Percentiles rank a stretch among this genome's conserved stretches.
Conservation (phyloP, 805 yeast genomes). For the Torulaspora indica region DNA sequence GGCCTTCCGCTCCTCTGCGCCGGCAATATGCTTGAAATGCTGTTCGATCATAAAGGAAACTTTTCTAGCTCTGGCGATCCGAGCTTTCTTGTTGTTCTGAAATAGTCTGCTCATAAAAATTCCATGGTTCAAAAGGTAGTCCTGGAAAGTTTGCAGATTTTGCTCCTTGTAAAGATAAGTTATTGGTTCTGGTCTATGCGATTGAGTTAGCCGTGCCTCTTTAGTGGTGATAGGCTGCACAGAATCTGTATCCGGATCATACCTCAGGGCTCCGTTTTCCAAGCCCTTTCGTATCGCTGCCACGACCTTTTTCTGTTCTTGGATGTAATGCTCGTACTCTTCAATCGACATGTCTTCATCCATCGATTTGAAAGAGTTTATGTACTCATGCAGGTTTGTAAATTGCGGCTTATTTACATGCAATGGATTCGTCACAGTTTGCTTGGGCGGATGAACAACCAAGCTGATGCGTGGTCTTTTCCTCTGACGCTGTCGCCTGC, state of each 20-base stretch:
- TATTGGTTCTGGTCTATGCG: slow-evolving; percentile 48
- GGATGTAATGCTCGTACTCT: slow-evolving; percentile 57
- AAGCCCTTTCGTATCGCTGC: slow-evolving; percentile 46
- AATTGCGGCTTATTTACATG: slow-evolving; percentile 49
- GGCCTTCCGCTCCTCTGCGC: slow-evolving; percentile 78
- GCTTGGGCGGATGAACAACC: slow-evolving; percentile 40
- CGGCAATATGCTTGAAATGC: slow-evolving; percentile 79
- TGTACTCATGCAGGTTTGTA: slow-evolving; percentile 40
- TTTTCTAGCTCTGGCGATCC: slow-evolving; percentile 62
- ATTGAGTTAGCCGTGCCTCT: slow-evolving; percentile 34
- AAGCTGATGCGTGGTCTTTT: slow-evolving; percentile 34
- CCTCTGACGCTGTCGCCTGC: slow-evolving; percentile 14
- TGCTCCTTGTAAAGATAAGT: slow-evolving; percentile 35
- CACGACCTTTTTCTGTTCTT: slow-evolving; percentile 46
- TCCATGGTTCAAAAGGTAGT: slow-evolving; percentile 74
- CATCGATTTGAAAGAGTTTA: slow-evolving; percentile 53
- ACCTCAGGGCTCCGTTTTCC: slow-evolving; percentile 39
- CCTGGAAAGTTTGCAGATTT: slow-evolving; percentile 52
- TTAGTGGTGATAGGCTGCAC: slow-evolving; percentile 45
- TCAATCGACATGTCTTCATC: slow-evolving; percentile 57
- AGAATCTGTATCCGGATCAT: slow-evolving; percentile 40
- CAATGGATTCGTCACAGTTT: slow-evolving; percentile 54
- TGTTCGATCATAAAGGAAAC: slow-evolving; percentile 78
- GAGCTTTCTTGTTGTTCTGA: slow-evolving; percentile 57
- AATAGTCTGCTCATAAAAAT: slow-evolving; percentile 63